A percentile compares a stretch with the other conserved stretches of the same genome.
Evolutionary conservation across 83 land plant species (phyloP).

Genomic region (Diphasiastrum complanatum): DNA sequence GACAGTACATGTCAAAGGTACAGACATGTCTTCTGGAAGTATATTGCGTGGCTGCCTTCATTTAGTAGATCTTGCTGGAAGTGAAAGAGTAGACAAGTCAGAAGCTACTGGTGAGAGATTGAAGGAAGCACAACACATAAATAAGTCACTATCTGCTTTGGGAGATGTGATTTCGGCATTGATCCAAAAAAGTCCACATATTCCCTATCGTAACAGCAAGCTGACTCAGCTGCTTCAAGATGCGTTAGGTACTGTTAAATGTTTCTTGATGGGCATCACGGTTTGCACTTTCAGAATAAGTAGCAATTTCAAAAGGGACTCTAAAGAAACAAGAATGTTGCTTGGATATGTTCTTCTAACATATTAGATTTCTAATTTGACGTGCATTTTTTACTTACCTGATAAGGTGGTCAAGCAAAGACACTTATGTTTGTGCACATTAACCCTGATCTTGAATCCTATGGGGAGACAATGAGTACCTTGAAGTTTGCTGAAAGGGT

Average conservation of each 20-base stretch:
- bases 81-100: conserved; percentile 92
- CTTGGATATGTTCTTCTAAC: not conserved
- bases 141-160: conserved; percentile 90
- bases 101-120: conserved; percentile 95
- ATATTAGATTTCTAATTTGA: not conserved
- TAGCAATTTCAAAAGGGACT: too few relatives aligned
- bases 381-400: conserved; percentile 1
- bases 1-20: conserved; percentile 91
- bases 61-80: conserved; percentile 94
- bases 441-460: conserved; percentile 71
- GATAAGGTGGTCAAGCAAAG: conserved; percentile 94
- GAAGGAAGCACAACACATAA: conserved; percentile 96
- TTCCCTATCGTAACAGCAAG: conserved; percentile 93
- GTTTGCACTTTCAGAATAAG: too few relatives aligned
- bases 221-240: conserved; percentile 93
- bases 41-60: conserved; percentile 92
- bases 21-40: conserved; percentile 62
- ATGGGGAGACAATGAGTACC: conserved; percentile 67
- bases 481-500: conserved; percentile 92
- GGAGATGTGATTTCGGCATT: conserved; percentile 96
- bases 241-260: conserved; percentile 95
- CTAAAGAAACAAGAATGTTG: not conserved
- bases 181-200: conserved; percentile 79
- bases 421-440: conserved; percentile 93
- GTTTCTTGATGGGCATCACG: too few relatives aligned